Base-by-base conservation (phyloP, 176 grass and related monocot species). In the Aechmea fasciata region DNA sequence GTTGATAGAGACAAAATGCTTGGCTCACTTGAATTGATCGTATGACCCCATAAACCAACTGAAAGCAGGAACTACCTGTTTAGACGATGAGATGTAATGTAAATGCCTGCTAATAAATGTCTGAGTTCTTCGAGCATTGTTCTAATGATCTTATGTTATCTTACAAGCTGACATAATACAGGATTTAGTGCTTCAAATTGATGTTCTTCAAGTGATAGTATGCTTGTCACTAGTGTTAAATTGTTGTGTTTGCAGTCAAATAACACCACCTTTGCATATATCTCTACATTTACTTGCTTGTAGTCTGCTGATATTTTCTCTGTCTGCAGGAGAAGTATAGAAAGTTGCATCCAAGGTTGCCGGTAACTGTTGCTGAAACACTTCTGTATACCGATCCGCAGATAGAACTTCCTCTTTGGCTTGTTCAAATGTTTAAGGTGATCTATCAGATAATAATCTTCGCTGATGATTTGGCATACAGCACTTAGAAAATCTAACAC, bases 361-460 rank as follows among this genome's bases (percentile, higher is more conserved):
- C 84, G 63, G 69, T 85, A 51, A 72, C 67, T 80, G 89, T 93
- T 77, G 94, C 94, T 49, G 94, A 99, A 71, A 93, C 94, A 62
- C 90, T 99, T 83, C 80, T 93, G 53, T 85, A 88, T 74, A 90
- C 84, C 61, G 94, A 99, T 81, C 94, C 81, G 22, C 80, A 88
- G 64, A 88, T 99, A 47, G 94, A 93, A 72, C 84, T 93, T 49
- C 94, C 94, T 49, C 89, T 99, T 90, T 99, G 94, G 89, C 75
- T 99, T 11, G 87, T 99, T 84, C 94, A 90, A 57, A 90, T 93
- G 83, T 99, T 99, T 73, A 99, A 99, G 89, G 94, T 93, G 79
- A 63, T 59, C 47, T 57, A 52, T 84, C 59, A 73, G 77, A 10
- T 52, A 41, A 33, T 23, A 49, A 65, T 50, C 1, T 51, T 10